Percentiles rank a stretch among this genome's conserved stretches.
These are phyloP conservation scores for Penicillium sp. DNA, from an alignment of 2,329 filamentous ascomycete genomes.

Conservation along the genomic window DNA sequence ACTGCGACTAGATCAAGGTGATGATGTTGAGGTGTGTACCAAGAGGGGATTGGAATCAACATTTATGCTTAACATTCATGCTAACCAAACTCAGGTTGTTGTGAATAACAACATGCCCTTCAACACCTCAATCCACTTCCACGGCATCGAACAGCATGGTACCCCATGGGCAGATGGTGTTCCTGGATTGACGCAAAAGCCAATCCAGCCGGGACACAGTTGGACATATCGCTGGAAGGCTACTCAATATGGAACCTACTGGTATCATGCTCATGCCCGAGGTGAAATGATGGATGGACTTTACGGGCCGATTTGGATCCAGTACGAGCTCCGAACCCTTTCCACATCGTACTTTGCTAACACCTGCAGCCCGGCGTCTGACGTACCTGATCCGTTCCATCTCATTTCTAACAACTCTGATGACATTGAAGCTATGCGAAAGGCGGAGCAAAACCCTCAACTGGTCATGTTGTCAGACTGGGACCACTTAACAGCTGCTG, in stretches of 20 bases:
- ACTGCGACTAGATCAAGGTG: conserved; percentile 29
- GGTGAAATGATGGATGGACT: conserved; percentile 61
- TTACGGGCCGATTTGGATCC: conserved; percentile 50
- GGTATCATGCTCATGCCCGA: conserved; percentile 55
- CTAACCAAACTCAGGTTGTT: conserved; percentile 19
- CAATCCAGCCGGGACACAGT: conserved; percentile 52
- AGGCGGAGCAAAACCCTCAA: conserved; percentile 51
- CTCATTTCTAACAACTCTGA: conserved; percentile 48
- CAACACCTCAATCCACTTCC: conserved; percentile 36
- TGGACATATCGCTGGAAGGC: conserved; percentile 54
- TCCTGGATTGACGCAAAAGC: conserved; percentile 56
- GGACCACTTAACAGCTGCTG: conserved; percentile 55
- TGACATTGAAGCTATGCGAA: conserved; percentile 48
- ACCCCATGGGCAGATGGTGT: conserved; percentile 63
- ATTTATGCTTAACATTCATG: background rate
- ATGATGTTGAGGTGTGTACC: conserved; percentile 30
- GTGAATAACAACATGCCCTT: conserved; percentile 35
- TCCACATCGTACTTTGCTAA: conserved; percentile 25
- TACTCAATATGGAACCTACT: conserved; percentile 19
- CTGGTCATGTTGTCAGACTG: conserved; percentile 59
- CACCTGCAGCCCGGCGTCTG: conserved; percentile 41
- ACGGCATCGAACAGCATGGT: conserved; percentile 48
- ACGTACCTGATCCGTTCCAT: conserved; percentile 50
- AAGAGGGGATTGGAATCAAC: background rate
- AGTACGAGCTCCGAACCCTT: conserved; percentile 11